phyloP scores from a whole-genome alignment of 345 rosid genomes.

The Dipteronia dyeriana region DNA sequence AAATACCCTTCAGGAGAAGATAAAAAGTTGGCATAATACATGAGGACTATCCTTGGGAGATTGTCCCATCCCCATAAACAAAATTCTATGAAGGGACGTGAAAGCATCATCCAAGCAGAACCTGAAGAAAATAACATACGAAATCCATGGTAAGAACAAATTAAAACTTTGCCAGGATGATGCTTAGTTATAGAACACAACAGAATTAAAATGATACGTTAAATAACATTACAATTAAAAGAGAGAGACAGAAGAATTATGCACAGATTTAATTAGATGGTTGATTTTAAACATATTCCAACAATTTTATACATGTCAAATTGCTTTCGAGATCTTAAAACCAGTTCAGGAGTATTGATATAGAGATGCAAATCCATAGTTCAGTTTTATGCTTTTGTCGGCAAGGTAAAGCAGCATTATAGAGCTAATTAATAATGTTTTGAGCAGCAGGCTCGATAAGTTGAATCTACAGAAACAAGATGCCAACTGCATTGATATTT shows the following conservation, averaged over 20 bases:
- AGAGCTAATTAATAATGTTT: neutral
- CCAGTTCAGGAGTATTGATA: too few species aligned
- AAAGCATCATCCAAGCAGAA: slow-evolving; percentile 95
- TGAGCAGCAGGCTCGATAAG: neutral
- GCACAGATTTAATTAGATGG: too few species aligned
- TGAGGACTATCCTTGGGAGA: slow-evolving; percentile 75
- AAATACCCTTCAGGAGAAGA: slow-evolving; percentile 95
- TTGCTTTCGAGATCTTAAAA: too few species aligned
- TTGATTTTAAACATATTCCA: too few species aligned
- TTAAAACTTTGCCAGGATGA: neutral
- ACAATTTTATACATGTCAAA: too few species aligned
- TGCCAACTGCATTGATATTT: neutral
- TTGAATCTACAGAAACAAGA: neutral
- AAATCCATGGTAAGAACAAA: slow-evolving; percentile 6
- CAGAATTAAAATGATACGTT: neutral
- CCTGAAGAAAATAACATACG: slow-evolving; percentile 39
- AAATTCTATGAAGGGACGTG: slow-evolving; percentile 80
- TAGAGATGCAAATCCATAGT: neutral
- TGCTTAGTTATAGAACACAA: neutral
- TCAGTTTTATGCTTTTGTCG: neutral
- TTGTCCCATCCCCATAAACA: slow-evolving; percentile 92
- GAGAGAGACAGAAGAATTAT: neutral
- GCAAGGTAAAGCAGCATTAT: neutral
- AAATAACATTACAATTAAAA: neutral
- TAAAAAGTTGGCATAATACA: slow-evolving; percentile 89